Percentiles rank a stretch among this genome's conserved stretches.
These are phyloP conservation scores for Ceratobasidium sp. DNA, from an alignment of 1,284 basidiomycete species.

Conservation along the genomic window DNA sequence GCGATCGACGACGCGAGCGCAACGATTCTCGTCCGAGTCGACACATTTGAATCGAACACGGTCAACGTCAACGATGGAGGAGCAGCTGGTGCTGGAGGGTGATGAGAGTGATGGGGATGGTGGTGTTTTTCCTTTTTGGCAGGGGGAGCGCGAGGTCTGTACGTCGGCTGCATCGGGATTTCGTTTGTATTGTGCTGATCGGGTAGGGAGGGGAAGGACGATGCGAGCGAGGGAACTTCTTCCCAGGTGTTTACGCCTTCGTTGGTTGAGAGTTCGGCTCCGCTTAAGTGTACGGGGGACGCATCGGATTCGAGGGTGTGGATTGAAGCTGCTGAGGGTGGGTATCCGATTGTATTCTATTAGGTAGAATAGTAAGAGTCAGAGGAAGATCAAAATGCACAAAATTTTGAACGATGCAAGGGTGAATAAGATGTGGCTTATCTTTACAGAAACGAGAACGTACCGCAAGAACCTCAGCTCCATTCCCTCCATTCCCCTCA, in stretches of 20 bases:
- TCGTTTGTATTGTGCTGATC: slow-evolving; percentile 46
- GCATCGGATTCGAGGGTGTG: slow-evolving; percentile 36
- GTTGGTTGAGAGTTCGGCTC: slow-evolving; percentile 41
- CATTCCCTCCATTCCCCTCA: slow-evolving; percentile 60
- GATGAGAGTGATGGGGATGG: slow-evolving; percentile 48
- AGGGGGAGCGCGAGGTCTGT: slow-evolving; percentile 47
- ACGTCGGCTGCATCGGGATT: slow-evolving; percentile 48
- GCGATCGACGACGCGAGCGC: slow-evolving; percentile 87
- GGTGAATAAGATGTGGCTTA: neutral
- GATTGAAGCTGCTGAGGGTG: slow-evolving; percentile 36
- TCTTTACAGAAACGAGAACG: slow-evolving; percentile 33
- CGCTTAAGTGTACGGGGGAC: slow-evolving; percentile 39
- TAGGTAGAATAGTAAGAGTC: neutral
- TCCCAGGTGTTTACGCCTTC: slow-evolving; percentile 47
- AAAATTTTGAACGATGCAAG: neutral
- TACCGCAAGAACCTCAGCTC: slow-evolving; percentile 54
- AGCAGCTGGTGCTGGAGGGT: slow-evolving; percentile 52
- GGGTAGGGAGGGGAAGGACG: slow-evolving; percentile 51
- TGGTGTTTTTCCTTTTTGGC: slow-evolving; percentile 49
- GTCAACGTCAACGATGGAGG: slow-evolving; percentile 77
- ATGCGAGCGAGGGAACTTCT: slow-evolving; percentile 54
- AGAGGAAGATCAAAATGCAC: too few relatives aligned
- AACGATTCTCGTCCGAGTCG: slow-evolving; percentile 72
- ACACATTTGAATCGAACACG: slow-evolving; percentile 79
- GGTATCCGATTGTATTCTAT: slow-evolving; percentile 40